phyloP scores from a whole-genome alignment of 73 alveolate genomes.

The Uronychia binucleata region DNA sequence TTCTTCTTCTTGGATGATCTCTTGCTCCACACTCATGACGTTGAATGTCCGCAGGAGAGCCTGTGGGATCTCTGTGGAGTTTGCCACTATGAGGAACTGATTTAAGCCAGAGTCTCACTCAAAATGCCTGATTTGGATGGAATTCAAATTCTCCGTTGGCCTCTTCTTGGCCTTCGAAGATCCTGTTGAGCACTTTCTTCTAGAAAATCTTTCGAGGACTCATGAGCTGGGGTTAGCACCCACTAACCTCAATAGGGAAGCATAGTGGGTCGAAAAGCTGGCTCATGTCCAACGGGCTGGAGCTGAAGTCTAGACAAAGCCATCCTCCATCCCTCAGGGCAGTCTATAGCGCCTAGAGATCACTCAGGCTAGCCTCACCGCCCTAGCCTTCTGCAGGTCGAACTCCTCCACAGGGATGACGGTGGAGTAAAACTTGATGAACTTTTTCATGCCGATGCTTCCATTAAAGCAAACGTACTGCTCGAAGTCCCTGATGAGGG shows the following conservation, averaged over 20 bases:
- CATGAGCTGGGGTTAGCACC: too few relatives aligned
- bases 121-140: background rate
- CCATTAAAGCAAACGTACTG: too few relatives aligned
- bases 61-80: conserved; percentile 7
- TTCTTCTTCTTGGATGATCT: conserved; percentile 2
- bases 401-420: too few relatives aligned
- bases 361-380: too few relatives aligned
- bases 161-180: background rate
- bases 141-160: background rate
- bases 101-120: background rate
- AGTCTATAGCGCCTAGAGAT: too few relatives aligned
- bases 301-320: background rate
- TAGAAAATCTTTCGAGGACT: background rate
- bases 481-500: too few relatives aligned
- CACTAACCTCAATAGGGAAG: conserved; percentile 8
- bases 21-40: background rate
- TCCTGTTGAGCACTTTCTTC: conserved; percentile 1
- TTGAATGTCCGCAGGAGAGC: background rate
- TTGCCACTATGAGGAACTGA: background rate
- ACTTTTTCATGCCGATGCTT: too few relatives aligned
- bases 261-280: background rate
- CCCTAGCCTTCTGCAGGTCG: too few relatives aligned
- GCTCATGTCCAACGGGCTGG: background rate
- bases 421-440: too few relatives aligned
- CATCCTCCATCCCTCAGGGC: background rate